These are phyloP conservation scores for Penicillium canescens DNA, from an alignment of 495 filamentous ascomycete genomes.

Conservation along the genomic window DNA sequence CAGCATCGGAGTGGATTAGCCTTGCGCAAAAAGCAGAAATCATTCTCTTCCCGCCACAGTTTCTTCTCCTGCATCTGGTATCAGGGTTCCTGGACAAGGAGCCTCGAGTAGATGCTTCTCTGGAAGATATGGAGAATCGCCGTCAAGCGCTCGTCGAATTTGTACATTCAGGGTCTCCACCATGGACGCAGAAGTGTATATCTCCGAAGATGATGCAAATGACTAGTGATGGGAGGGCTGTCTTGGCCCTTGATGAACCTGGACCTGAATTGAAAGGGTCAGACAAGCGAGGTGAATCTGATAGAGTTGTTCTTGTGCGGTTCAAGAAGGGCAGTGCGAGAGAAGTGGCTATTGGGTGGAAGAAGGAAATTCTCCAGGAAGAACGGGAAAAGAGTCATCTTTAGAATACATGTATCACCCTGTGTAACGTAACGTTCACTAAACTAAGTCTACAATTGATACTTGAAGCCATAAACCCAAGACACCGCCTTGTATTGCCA, in stretches of 20 bases:
- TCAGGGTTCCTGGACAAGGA: slow-evolving; percentile 57
- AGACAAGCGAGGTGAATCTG: slow-evolving; percentile 64
- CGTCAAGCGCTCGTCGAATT: slow-evolving; percentile 60
- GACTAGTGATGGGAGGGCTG: slow-evolving; percentile 56
- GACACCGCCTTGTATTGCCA: slow-evolving; percentile 23
- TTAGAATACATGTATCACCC: slow-evolving; percentile 15
- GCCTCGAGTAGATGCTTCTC: slow-evolving; percentile 28
- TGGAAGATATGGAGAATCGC: slow-evolving; percentile 45
- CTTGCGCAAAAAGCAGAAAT: slow-evolving; percentile 63
- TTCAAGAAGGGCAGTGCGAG: slow-evolving; percentile 59
- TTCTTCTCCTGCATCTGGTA: slow-evolving; percentile 70
- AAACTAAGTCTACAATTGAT: background rate
- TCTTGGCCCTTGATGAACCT: slow-evolving; percentile 69
- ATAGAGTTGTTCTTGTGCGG: slow-evolving; percentile 70
- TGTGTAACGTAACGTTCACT: background rate
- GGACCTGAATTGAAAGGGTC: slow-evolving; percentile 67
- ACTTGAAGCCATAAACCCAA: background rate
- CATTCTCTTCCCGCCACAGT: slow-evolving; percentile 89
- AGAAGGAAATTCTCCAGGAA: slow-evolving; percentile 47
- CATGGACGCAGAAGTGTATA: slow-evolving; percentile 80
- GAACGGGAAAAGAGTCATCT: slow-evolving; percentile 30
- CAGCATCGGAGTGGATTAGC: slow-evolving; percentile 65
- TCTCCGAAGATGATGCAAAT: slow-evolving; percentile 61
- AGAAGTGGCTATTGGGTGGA: slow-evolving; percentile 54
- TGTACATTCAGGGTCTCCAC: slow-evolving; percentile 51